Percentiles rank a stretch among this genome's conserved stretches.
These are phyloP conservation scores for Metschnikowia gruessii DNA, from an alignment of 805 yeast species.

Conservation along the genomic window DNA sequence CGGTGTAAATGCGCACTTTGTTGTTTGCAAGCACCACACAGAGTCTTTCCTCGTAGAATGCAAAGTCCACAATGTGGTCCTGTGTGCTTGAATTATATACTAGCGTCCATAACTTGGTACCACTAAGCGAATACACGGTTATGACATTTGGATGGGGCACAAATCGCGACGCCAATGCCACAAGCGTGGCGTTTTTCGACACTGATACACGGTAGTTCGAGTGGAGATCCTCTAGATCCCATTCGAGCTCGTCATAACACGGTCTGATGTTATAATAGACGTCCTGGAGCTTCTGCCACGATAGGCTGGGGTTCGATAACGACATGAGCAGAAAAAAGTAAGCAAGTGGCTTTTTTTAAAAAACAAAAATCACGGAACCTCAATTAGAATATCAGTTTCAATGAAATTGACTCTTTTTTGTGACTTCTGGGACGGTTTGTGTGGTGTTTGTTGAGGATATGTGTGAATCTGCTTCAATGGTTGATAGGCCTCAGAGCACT, in stretches of 20 bases:
- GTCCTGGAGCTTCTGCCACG: conserved; percentile 78
- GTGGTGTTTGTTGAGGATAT: no score
- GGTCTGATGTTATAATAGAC: conserved; percentile 63
- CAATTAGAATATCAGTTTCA: no score
- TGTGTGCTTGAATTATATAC: conserved; percentile 39
- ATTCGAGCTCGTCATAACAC: conserved; percentile 50
- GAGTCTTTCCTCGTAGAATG: conserved; percentile 51
- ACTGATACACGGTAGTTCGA: conserved; percentile 45
- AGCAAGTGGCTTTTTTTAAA: no score
- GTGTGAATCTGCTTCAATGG: background rate
- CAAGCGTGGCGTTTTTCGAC: conserved; percentile 52
- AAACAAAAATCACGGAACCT: no score
- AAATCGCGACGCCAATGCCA: conserved; percentile 47
- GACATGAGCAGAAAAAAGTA: background rate
- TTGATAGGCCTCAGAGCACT: no score
- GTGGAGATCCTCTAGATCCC: conserved; percentile 43
- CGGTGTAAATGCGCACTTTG: conserved; percentile 54
- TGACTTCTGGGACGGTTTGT: no score
- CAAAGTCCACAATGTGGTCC: conserved; percentile 53
- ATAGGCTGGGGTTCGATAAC: conserved; percentile 41
- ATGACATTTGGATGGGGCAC: conserved; percentile 36
- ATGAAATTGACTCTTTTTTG: no score
- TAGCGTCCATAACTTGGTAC: conserved; percentile 34
- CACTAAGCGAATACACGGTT: conserved; percentile 36
- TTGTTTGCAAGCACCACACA: conserved; percentile 54